A percentile compares a stretch with the other conserved stretches of the same genome.
Evolutionary conservation across 208 protist species (phyloP).

Genomic region (Crithidia acanthocephali): DNA sequence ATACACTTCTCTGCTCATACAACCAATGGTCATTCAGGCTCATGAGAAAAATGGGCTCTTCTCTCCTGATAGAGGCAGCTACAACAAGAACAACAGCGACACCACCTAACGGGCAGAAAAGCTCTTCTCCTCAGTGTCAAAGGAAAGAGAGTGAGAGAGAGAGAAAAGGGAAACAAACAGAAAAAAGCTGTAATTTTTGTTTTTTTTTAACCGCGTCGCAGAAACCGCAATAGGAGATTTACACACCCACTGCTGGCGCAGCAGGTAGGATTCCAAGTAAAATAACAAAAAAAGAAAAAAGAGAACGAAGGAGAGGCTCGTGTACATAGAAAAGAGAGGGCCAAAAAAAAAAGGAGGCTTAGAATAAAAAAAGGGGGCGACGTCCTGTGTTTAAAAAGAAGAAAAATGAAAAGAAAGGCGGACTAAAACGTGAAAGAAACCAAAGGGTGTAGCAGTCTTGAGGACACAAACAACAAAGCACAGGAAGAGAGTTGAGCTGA

Average conservation of each 20-base stretch:
- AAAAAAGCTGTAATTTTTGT: neutral
- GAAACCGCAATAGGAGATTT: too few relatives aligned
- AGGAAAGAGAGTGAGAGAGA: neutral
- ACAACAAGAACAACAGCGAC: too few relatives aligned
- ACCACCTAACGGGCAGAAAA: too few relatives aligned
- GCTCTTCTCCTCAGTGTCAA: neutral
- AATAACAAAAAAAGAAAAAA: neutral
- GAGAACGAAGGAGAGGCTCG: neutral
- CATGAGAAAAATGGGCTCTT: too few relatives aligned
- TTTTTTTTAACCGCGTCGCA: too few relatives aligned
- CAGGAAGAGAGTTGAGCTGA: neutral
- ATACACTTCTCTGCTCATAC: too few relatives aligned
- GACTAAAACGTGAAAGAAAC: neutral
- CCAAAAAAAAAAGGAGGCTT: too few relatives aligned
- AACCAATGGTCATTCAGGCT: too few relatives aligned
- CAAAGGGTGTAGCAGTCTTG: neutral
- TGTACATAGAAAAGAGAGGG: neutral
- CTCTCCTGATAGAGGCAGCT: too few relatives aligned
- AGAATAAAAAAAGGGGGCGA: too few relatives aligned
- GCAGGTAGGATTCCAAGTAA: too few relatives aligned
- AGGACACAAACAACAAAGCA: conserved; percentile 1
- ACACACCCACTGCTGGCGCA: too few relatives aligned
- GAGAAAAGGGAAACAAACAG: neutral
- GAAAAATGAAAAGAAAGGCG: neutral
- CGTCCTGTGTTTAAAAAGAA: neutral